These are phyloP conservation scores for Xylariaceae sp. DNA, from an alignment of 2,329 filamentous ascomycete species.

Conservation along the genomic window DNA sequence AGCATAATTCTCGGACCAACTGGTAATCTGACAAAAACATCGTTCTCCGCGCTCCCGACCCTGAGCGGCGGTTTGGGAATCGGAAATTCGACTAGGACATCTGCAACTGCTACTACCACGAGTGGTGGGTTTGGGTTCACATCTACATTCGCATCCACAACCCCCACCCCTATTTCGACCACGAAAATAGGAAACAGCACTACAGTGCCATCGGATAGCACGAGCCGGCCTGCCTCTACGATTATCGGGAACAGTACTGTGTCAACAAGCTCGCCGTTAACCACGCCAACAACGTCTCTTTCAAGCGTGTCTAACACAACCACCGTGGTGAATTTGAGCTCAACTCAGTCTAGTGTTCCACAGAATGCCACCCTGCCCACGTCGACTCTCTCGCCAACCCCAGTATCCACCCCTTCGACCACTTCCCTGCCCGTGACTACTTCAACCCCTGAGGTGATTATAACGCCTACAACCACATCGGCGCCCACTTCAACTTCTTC, in stretches of 20 bases:
- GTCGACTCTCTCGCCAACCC: neutral
- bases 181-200: constrained; percentile 18
- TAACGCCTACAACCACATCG: constrained; percentile 13
- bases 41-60: neutral
- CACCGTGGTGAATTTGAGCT: constrained; percentile 3
- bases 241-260: constrained; percentile 12
- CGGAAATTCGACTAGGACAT: neutral
- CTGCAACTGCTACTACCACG: neutral
- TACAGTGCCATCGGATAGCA: constrained; percentile 12
- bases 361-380: constrained; percentile 10
- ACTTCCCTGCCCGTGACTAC: constrained; percentile 8
- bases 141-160: neutral
- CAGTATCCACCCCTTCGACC: constrained; percentile 8
- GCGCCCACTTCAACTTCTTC: constrained; percentile 16
- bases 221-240: constrained; percentile 18
- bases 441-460: constrained; percentile 12
- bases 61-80: constrained; percentile 3
- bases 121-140: constrained; percentile 15
- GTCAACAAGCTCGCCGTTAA: constrained; percentile 4
- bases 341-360: constrained; percentile 10
- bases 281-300: constrained; percentile 8
- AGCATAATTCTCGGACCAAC: constrained; percentile 7
- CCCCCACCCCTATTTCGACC: constrained; percentile 11
- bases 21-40: constrained; percentile 19
- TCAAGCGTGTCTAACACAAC: constrained; percentile 10